phyloP scores from a whole-genome alignment of 192 early-diverging fungal species.

The Backusella luteola region DNA sequence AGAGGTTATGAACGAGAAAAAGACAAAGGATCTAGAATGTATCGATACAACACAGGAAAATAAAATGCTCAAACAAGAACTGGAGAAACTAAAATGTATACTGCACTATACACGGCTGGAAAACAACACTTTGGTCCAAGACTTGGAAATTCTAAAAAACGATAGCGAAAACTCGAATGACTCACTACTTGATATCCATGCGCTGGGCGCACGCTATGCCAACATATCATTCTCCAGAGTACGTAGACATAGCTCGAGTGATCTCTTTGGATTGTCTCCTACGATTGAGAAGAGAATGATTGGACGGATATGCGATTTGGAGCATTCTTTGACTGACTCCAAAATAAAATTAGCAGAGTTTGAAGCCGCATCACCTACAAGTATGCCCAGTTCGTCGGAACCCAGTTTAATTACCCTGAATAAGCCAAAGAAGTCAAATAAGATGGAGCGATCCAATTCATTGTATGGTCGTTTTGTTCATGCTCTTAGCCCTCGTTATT shows the following conservation, averaged over 20 bases:
- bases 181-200: background rate
- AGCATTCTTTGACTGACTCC: conserved; percentile 10
- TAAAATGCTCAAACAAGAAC: conserved; percentile 17
- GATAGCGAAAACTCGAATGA: background rate
- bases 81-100: conserved; percentile 6
- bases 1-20: conserved; percentile 11
- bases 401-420: background rate
- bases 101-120: background rate
- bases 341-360: conserved; percentile 18
- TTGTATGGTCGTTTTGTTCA: conserved; percentile 17
- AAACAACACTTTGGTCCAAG: background rate
- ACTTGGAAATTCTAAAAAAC: background rate
- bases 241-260: background rate
- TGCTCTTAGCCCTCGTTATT: conserved; percentile 11
- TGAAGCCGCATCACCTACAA: conserved; percentile 5
- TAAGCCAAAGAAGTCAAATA: background rate
- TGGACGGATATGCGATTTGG: conserved; percentile 10
- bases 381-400: background rate
- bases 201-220: background rate
- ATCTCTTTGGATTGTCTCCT: background rate
- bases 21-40: conserved; percentile 8
- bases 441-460: background rate
- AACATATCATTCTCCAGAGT: background rate
- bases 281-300: background rate
- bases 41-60: conserved; percentile 27